Conservation (phyloP, 306 rosid genomes). For the Senna siamea region DNA sequence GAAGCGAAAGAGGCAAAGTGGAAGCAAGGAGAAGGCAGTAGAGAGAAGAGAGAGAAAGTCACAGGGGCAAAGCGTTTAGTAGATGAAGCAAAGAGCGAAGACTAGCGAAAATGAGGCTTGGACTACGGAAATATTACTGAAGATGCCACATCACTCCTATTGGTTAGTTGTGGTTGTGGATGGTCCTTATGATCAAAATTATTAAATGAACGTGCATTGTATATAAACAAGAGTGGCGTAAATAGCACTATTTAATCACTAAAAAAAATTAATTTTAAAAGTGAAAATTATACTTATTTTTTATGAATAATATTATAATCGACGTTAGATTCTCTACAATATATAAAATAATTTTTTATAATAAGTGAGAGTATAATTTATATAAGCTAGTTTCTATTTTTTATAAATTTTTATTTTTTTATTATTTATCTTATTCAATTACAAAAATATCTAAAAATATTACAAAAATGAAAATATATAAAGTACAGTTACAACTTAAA, state of each 20-base stretch:
- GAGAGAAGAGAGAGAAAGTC: not conserved
- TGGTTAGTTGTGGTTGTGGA: not conserved
- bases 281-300: too few relatives aligned
- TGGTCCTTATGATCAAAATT: not conserved
- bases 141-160: slow-evolving; percentile 30
- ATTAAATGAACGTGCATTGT: not conserved
- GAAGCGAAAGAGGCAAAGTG: not conserved
- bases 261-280: too few relatives aligned
- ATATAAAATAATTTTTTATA: too few relatives aligned
- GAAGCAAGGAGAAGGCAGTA: not conserved
- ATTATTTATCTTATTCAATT: too few relatives aligned
- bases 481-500: not conserved
- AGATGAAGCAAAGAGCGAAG: not conserved
- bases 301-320: too few relatives aligned
- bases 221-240: not conserved
- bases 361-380: too few relatives aligned
- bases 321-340: too few relatives aligned
- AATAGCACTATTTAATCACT: not conserved
- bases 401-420: too few relatives aligned
- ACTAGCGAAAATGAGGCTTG: not conserved
- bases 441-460: too few relatives aligned
- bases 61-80: not conserved
- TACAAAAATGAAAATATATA: not conserved
- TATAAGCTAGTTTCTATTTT: too few relatives aligned
- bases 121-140: slow-evolving; percentile 47